Base-by-base conservation (phyloP, 495 filamentous ascomycete genomes). In the Xylaria bambusicola region DNA sequence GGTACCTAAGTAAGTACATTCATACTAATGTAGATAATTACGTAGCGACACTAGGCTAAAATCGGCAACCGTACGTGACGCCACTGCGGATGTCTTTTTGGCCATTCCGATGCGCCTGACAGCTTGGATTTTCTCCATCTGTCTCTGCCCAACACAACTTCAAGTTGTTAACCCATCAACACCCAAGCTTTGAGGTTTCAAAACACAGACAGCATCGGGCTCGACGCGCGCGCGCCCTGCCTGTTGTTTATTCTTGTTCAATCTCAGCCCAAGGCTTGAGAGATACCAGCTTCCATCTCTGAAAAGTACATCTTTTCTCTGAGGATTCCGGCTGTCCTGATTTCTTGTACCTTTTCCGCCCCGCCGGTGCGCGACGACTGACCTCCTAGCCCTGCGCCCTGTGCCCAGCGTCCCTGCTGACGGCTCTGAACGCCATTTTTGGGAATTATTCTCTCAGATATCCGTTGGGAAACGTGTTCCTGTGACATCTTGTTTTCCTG, bases 91-190 rank as follows among this genome's bases (percentile, higher is more conserved):
- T n/a, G n/a, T n/a, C n/a, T n/a, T 38, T 38, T 38, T 38, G 15
- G 13, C 6, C 8, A 33, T 6, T 6, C 17, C 27, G 15, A 36
- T 50, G 47, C 47, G 47, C 10, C 47, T 23, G 9, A 44, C 24
- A n/a, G 46, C 10, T 5, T 17, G 47, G 9, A 36, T 50, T 50
- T 21, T 17, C 15, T 12, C 10, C 18, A 12, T 49, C 8, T 21
- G n/a, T 49, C 55, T 36, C 41, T 57, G 55, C 55, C 55, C 55
- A 57, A 57, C 55, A 38, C 55, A 57, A 57, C 55, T 10, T 40
- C 17, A 40, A 46, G 18, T 48, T 40, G 50, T 27, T 52, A 41
- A n/a, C 31, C 35, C 35, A 33, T 51, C 50, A 52, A 41, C 50
- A 38, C 44, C 23, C 8, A 56, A 27, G 44, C 48, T 56, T 57